Conservation (phyloP, 352 stramenopile species). For the Globisporangium rhizosaccharum region DNA sequence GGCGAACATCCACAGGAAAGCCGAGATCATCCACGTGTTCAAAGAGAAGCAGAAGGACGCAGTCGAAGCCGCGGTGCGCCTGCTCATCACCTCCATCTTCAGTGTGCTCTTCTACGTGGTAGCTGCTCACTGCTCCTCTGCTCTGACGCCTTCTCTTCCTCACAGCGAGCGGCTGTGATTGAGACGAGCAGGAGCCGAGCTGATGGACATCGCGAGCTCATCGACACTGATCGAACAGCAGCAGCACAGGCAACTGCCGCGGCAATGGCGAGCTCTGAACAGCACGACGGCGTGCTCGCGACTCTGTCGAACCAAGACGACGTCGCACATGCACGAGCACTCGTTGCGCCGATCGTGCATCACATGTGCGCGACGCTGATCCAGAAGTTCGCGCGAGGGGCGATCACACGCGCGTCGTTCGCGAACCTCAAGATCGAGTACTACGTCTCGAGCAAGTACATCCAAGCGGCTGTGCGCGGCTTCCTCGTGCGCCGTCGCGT, state of each 20-base stretch:
- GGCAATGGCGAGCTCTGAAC: background rate
- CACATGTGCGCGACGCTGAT: conserved; percentile 76
- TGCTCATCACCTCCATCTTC: background rate
- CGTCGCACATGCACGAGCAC: conserved; percentile 14
- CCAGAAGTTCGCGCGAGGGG: conserved; percentile 66
- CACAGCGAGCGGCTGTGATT: conserved; percentile 10
- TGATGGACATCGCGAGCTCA: background rate
- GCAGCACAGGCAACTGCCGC: background rate
- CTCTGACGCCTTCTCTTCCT: too few species aligned
- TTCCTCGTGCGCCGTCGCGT: conserved; percentile 63
- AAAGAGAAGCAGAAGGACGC: conserved; percentile 50
- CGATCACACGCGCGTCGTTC: conserved; percentile 55
- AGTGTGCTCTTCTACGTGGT: background rate
- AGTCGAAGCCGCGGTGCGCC: conserved; percentile 31
- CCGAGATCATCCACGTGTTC: conserved; percentile 66
- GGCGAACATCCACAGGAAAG: conserved; percentile 58
- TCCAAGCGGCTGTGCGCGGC: conserved; percentile 61
- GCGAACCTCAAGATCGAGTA: conserved; percentile 59
- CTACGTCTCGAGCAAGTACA: conserved; percentile 68
- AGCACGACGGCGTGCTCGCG: background rate
- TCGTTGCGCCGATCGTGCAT: conserved; percentile 32
- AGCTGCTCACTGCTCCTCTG: background rate
- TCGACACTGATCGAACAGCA: background rate
- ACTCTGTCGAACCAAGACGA: conserved; percentile 18
- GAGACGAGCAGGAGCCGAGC: conserved; percentile 1